phyloP scores from a whole-genome alignment of 2,329 filamentous ascomycete genomes.

The Calonectria multiphialidica region DNA sequence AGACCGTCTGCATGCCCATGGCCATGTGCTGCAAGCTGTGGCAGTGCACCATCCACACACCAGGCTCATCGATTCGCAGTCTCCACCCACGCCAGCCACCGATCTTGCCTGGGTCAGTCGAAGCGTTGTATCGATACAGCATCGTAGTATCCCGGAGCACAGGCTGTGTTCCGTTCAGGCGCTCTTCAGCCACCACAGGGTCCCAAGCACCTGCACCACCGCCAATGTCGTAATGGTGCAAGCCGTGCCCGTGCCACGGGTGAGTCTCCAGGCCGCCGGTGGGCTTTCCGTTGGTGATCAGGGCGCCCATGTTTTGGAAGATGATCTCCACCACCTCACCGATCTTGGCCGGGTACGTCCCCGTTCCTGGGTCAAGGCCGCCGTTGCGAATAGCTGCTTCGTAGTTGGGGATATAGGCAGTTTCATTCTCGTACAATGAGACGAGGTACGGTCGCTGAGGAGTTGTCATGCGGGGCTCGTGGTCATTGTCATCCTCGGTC shows the following conservation, averaged over 20 bases:
- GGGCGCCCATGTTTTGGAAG: neutral
- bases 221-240: slow-evolving; percentile 1
- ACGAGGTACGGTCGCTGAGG: neutral
- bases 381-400: neutral
- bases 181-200: neutral
- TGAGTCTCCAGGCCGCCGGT: neutral
- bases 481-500: neutral
- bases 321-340: neutral
- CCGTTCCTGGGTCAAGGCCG: neutral
- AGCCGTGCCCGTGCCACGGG: neutral
- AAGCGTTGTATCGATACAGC: neutral
- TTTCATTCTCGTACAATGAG: neutral
- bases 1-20: slow-evolving; percentile 2
- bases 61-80: neutral
- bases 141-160: neutral
- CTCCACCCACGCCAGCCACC: neutral
- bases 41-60: slow-evolving; percentile 2
- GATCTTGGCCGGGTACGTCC: neutral
- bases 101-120: neutral
- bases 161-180: neutral
- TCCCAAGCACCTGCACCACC: neutral
- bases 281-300: neutral
- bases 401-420: neutral
- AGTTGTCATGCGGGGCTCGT: neutral
- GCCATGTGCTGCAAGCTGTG: slow-evolving; percentile 4